Conservation (phyloP, 2,329 filamentous ascomycete genomes). For the Ophiostoma pallidulum region DNA sequence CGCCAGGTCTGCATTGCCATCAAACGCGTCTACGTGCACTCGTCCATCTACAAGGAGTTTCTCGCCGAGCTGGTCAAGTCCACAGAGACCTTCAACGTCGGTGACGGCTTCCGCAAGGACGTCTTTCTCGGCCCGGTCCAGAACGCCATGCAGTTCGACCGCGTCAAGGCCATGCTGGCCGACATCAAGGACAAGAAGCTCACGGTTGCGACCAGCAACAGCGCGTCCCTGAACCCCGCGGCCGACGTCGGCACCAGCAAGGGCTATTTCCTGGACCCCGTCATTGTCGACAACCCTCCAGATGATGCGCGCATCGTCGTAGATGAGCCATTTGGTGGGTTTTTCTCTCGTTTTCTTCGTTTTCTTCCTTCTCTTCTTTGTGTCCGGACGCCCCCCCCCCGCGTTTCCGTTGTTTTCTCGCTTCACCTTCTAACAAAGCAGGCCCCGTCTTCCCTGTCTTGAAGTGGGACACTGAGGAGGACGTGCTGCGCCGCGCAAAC, state of each 20-base stretch:
- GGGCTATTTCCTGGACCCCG: slow-evolving; percentile 48
- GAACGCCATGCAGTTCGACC: slow-evolving; percentile 49
- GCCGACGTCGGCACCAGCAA: slow-evolving; percentile 17
- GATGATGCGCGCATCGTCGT: slow-evolving; percentile 44
- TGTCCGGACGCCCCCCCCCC: too few relatives aligned
- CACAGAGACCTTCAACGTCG: slow-evolving; percentile 31
- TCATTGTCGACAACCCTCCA: slow-evolving; percentile 50
- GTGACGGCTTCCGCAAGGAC: slow-evolving; percentile 32
- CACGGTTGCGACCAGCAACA: slow-evolving; percentile 19
- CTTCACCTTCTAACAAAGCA: too few relatives aligned
- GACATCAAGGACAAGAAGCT: slow-evolving; percentile 38
- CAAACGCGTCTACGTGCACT: slow-evolving; percentile 44
- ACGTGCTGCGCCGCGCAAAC: slow-evolving; percentile 38
- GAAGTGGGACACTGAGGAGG: slow-evolving; percentile 34
- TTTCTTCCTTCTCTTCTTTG: too few relatives aligned
- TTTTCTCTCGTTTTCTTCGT: too few relatives aligned
- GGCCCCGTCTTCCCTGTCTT: slow-evolving; percentile 33
- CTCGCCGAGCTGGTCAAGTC: slow-evolving; percentile 35
- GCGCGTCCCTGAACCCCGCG: slow-evolving; percentile 16
- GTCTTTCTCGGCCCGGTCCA: slow-evolving; percentile 44
- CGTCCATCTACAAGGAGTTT: slow-evolving; percentile 39
- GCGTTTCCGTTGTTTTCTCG: too few relatives aligned
- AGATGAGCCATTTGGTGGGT: slow-evolving; percentile 35
- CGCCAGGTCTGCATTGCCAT: slow-evolving; percentile 40
- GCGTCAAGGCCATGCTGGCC: slow-evolving; percentile 40